Evolutionary conservation across 257 asterid species (phyloP).

Genomic region (Perilla frutescens): DNA sequence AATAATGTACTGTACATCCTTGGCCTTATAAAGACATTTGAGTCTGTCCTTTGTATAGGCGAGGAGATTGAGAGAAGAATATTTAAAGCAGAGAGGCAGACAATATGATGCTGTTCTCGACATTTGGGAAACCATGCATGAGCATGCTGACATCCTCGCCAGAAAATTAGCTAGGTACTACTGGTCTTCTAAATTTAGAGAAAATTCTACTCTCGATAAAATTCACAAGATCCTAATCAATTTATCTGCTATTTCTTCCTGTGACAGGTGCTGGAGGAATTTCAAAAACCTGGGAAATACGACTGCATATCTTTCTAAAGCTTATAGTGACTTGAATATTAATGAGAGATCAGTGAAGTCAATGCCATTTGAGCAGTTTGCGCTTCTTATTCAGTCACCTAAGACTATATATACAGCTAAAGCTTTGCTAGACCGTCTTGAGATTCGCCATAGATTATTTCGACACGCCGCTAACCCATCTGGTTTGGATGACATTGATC

Average conservation of each 20-base stretch:
- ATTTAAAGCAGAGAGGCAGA: conserved; percentile 83
- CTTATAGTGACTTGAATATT: conserved; percentile 65
- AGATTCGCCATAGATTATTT: conserved; percentile 61
- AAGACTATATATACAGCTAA: conserved; percentile 66
- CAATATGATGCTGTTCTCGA: conserved; percentile 37
- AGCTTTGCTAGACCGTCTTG: conserved; percentile 84
- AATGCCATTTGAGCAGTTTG: conserved; percentile 94
- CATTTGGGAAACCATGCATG: conserved; percentile 60
- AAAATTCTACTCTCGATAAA: not conserved
- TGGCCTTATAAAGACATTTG: conserved; percentile 15
- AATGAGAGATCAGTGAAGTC: conserved; percentile 67
- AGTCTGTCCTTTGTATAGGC: conserved; percentile 58
- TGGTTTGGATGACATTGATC: conserved; percentile 76
- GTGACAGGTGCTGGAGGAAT: conserved; percentile 76
- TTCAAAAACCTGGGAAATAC: conserved; percentile 57
- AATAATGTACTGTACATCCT: not conserved
- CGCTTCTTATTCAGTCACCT: conserved; percentile 69
- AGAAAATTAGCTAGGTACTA: conserved; percentile 74
- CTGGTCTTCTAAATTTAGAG: not conserved
- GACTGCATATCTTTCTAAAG: conserved; percentile 62
- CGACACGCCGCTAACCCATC: conserved; percentile 47
- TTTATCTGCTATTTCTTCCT: not conserved
- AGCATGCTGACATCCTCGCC: conserved; percentile 70
- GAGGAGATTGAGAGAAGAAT: conserved; percentile 84
- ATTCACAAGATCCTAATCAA: not conserved